These are phyloP conservation scores for Vicia villosa DNA, from an alignment of 306 rosid genomes.

Conservation along the genomic window DNA sequence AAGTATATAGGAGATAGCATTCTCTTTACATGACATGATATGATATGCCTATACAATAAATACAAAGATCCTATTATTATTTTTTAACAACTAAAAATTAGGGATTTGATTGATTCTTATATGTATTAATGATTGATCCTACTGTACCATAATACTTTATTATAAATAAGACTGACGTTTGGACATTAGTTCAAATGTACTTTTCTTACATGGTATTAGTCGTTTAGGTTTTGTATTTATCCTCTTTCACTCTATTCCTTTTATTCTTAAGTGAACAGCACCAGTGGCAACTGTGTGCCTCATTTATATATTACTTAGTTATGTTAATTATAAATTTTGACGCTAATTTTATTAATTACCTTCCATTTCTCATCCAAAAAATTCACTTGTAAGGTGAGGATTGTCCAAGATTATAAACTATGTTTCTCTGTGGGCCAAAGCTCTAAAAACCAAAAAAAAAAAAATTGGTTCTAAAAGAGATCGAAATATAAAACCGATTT, in stretches of 20 bases:
- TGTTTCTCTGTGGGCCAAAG: background rate
- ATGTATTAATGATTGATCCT: constrained; percentile 2
- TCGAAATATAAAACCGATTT: no score
- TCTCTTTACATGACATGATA: background rate
- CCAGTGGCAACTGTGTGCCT: background rate
- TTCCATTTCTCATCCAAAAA: background rate
- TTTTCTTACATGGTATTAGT: background rate
- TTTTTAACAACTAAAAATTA: no score
- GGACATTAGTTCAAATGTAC: background rate
- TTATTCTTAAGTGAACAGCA: background rate
- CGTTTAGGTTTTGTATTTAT: background rate
- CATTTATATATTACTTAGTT: background rate
- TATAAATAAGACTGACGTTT: background rate
- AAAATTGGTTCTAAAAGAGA: no score
- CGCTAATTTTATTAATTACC: background rate
- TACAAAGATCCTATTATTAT: no score
- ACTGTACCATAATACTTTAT: background rate
- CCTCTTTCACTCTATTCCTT: background rate
- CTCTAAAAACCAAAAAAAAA: background rate
- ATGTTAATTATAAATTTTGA: constrained; percentile 4
- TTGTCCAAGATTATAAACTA: background rate
- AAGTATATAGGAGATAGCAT: background rate
- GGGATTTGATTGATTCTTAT: background rate
- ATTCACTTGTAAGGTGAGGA: background rate
- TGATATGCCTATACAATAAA: no score